Evolutionary conservation across 208 protist species (phyloP), one percentile per base, ranked within the genome.

Genomic region (Entamoeba moshkovskii): DNA sequence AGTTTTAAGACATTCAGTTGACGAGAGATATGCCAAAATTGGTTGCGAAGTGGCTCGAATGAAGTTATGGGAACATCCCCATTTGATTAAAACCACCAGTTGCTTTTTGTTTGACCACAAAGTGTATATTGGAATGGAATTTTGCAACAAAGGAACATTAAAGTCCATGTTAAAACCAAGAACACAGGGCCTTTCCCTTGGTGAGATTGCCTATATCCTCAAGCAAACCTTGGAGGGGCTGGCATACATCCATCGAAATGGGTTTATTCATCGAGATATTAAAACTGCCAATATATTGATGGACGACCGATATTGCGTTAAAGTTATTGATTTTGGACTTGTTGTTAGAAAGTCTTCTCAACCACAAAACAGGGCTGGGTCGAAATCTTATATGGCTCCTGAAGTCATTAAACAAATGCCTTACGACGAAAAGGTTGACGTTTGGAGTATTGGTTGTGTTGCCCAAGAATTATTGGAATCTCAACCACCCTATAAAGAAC

Each of bases 221-320:
- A 18, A 13, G 15, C 22, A 94, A 45, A 93, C 94, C 45, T 11
- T 94, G 22, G 47, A 16, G 11, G 92, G 46, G 29, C 15, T 93
- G 25, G 59, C 22, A n/a, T 93, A 44, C 46, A 93, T 93, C 22
- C 92, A 93, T n/a, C 4, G 2, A 4, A 93, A 73, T n/a, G 48
- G 49, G 3, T 46, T 95, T 38, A 93, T 66, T 45, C 94, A 95
- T 45, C 52, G 95, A 11, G 95, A 96, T 92, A 91, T 96, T 45
- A 96, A 96, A 92, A 85, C 95, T 29, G 94, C 92, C 42, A 96
- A 96, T 49, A 92, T 96, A 38, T 92, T 96, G 42, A 46, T 96
- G 6, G 47, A 0, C 0, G 94, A 94, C 22, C 38, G 52, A 22
- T 42, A 91, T 66, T 1, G 25, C 0, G 94, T 95, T 15, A 95